A percentile compares a stretch with the other conserved stretches of the same genome.
These are phyloP conservation scores for Sergeia podlipaevii DNA, from an alignment of 208 protist species.

Conservation along the genomic window DNA sequence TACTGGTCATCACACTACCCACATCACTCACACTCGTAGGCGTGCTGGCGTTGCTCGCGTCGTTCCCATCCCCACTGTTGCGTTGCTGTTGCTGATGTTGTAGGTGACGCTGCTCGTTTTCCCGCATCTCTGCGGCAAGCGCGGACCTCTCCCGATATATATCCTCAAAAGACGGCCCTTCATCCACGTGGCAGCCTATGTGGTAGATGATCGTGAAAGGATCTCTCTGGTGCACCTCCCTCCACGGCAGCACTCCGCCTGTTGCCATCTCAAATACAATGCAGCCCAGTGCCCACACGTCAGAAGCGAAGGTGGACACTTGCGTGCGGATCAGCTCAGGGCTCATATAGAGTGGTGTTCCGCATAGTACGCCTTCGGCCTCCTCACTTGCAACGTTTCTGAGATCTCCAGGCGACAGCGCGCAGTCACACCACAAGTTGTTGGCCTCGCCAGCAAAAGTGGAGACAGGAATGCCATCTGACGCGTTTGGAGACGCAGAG, in stretches of 20 bases:
- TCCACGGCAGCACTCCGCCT: constrained; percentile 68
- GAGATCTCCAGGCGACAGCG: too few relatives aligned
- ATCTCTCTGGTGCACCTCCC: constrained; percentile 39
- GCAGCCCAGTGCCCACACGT: constrained; percentile 88
- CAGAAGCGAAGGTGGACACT: constrained; percentile 58
- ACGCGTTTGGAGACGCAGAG: too few relatives aligned
- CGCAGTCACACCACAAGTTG: too few relatives aligned
- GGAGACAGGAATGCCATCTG: too few relatives aligned
- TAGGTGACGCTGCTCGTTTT: constrained; percentile 9
- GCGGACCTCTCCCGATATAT: constrained; percentile 15
- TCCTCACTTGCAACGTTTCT: neutral
- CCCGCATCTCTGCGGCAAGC: constrained; percentile 5
- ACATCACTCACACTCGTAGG: neutral
- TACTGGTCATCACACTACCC: neutral
- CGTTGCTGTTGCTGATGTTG: neutral
- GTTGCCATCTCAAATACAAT: constrained; percentile 90
- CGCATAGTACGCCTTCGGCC: constrained; percentile 28
- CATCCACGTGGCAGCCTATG: constrained; percentile 39
- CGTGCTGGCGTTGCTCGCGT: neutral
- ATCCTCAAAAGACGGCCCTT: constrained; percentile 32
- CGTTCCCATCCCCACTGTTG: neutral
- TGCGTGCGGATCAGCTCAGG: constrained; percentile 69
- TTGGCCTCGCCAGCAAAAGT: too few relatives aligned
- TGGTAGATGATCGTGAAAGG: constrained; percentile 50
- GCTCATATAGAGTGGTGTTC: constrained; percentile 86